These are phyloP conservation scores for Podaxis sp. DNA, from an alignment of 768 basidiomycete species.

Conservation along the genomic window DNA sequence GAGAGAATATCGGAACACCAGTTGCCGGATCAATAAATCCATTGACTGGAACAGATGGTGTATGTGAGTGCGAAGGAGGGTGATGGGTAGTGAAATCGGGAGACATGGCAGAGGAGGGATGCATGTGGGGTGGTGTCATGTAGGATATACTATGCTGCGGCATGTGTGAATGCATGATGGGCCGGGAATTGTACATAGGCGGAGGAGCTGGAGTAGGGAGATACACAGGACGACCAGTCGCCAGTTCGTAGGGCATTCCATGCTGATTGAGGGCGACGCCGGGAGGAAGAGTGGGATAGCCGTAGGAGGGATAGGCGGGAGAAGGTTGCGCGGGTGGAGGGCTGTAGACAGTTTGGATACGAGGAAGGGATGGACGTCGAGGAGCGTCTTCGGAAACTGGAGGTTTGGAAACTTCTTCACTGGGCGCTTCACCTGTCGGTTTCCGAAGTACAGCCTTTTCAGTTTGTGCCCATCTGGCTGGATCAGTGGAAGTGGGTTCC, in stretches of 20 bases:
- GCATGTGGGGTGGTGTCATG: constrained; percentile 55
- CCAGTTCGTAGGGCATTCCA: constrained; percentile 79
- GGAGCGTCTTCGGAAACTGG: constrained; percentile 22
- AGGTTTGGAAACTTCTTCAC: constrained; percentile 23
- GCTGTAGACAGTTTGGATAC: constrained; percentile 43
- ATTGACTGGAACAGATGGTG: constrained; percentile 54
- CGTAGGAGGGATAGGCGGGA: constrained; percentile 66
- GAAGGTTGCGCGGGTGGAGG: constrained; percentile 46
- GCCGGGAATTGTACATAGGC: constrained; percentile 67
- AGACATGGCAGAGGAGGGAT: constrained; percentile 56
- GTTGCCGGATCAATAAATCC: constrained; percentile 67
- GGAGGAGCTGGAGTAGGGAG: constrained; percentile 54
- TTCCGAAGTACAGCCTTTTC: constrained; percentile 49
- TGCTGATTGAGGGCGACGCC: constrained; percentile 74
- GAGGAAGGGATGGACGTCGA: constrained; percentile 37
- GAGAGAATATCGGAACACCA: constrained; percentile 70
- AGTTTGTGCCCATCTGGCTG: constrained; percentile 38
- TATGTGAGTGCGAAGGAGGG: constrained; percentile 13
- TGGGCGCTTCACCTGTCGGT: constrained; percentile 18
- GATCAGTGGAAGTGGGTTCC: constrained; percentile 33
- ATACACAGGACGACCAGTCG: constrained; percentile 80
- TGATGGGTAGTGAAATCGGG: constrained; percentile 58
- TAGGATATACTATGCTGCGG: constrained; percentile 46
- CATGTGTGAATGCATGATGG: constrained; percentile 57
- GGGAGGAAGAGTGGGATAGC: constrained; percentile 64